These are phyloP conservation scores for Fusarium papillatum DNA, from an alignment of 2,329 filamentous ascomycete species.

Conservation along the genomic window DNA sequence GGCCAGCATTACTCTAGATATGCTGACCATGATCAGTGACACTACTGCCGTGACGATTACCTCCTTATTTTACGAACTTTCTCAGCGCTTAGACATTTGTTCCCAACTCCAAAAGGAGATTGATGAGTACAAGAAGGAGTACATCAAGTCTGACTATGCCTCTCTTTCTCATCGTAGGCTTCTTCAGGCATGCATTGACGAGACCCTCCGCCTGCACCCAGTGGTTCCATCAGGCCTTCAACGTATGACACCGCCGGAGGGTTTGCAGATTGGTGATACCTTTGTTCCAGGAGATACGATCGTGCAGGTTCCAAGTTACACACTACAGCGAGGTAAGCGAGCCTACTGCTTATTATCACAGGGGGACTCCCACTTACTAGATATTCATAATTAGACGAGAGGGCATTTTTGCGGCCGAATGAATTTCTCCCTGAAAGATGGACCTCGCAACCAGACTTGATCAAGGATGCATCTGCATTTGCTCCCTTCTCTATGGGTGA, in stretches of 20 bases:
- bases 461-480: conserved; percentile 47
- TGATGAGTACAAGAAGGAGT: conserved; percentile 30
- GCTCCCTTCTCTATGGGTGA: conserved; percentile 50
- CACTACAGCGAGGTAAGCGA: conserved; percentile 50
- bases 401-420: conserved; percentile 44
- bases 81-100: conserved; percentile 43
- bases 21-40: conserved; percentile 41
- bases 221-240: conserved; percentile 51
- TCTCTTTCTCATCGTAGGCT: conserved; percentile 42
- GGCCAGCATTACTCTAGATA: not conserved
- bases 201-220: conserved; percentile 54
- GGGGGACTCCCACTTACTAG: not conserved
- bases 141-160: conserved; percentile 22
- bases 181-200: conserved; percentile 55
- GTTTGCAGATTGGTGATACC: conserved; percentile 39
- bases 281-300: conserved; percentile 35
- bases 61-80: conserved; percentile 51
- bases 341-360: not conserved
- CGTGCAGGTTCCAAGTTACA: conserved; percentile 34
- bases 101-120: conserved; percentile 52
- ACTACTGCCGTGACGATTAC: conserved; percentile 52
- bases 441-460: conserved; percentile 48
- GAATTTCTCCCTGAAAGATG: conserved; percentile 56
- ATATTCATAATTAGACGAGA: conserved; percentile 14
- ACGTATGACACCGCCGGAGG: conserved; percentile 53